phyloP scores from a whole-genome alignment of 2,329 filamentous ascomycete genomes.

The Triangularia verruculosa region DNA sequence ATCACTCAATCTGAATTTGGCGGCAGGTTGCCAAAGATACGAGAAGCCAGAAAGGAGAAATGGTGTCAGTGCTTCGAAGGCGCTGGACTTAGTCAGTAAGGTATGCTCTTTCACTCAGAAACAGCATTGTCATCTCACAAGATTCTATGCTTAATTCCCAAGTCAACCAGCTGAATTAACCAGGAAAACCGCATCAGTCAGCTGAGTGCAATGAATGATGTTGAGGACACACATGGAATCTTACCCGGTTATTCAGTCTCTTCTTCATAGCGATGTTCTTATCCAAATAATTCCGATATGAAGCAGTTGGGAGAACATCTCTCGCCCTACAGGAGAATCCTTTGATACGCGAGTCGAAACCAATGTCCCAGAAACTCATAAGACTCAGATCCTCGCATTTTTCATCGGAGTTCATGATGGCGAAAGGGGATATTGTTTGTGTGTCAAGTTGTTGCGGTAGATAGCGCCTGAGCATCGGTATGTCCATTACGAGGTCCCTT shows the following conservation, averaged over 20 bases:
- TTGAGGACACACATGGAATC: not conserved
- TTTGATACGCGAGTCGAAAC: not conserved
- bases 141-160: slow-evolving; percentile 11
- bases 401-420: not conserved
- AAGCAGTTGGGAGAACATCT: not conserved
- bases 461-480: too few species aligned
- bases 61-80: slow-evolving; percentile 6
- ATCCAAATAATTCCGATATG: too few species aligned
- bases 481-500: too few species aligned
- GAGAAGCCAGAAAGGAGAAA: slow-evolving; percentile 1
- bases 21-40: slow-evolving; percentile 14
- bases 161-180: slow-evolving; percentile 8
- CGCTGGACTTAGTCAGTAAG: too few species aligned
- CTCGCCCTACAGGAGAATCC: not conserved
- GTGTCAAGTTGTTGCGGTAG: not conserved
- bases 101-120: too few species aligned
- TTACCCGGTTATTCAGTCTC: not conserved
- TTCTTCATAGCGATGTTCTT: not conserved
- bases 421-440: too few species aligned
- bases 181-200: not conserved
- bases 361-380: slow-evolving; percentile 9
- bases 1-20: slow-evolving; percentile 4
- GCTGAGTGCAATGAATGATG: not conserved
- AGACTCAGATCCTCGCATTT: slow-evolving; percentile 3
- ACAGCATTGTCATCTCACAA: too few species aligned